Conservation (phyloP, 1,284 basidiomycete species). For the Wolfiporia cocos region DNA sequence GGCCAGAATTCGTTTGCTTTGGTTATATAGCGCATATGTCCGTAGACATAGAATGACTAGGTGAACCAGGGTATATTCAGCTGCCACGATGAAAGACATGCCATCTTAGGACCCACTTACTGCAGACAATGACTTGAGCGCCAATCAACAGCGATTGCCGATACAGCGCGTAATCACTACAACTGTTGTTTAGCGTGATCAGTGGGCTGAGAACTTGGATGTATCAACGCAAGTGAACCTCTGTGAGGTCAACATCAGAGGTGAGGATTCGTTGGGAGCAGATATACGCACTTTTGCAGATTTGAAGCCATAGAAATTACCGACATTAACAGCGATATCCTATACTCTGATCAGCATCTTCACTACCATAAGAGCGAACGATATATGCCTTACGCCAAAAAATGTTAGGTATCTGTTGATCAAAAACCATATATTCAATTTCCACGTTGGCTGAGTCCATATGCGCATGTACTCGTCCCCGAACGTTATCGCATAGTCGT, state of each 20-base stretch:
- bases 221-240: constrained; percentile 10
- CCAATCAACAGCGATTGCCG: constrained; percentile 22
- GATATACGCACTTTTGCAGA: constrained; percentile 12
- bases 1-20: constrained; percentile 15
- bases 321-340: constrained; percentile 23
- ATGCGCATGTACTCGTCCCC: constrained; percentile 19
- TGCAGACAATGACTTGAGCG: constrained; percentile 23
- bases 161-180: constrained; percentile 22
- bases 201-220: background rate
- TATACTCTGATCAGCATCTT: constrained; percentile 4
- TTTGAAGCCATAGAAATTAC: constrained; percentile 20
- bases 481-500: constrained; percentile 24
- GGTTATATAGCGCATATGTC: constrained; percentile 22
- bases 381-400: constrained; percentile 17
- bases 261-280: no score
- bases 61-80: background rate
- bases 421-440: constrained; percentile 16
- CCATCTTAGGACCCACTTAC: constrained; percentile 17
- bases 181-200: constrained; percentile 9
- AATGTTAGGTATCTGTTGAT: constrained; percentile 25
- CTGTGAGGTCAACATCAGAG: constrained; percentile 8
- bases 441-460: constrained; percentile 18
- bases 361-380: background rate
- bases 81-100: no score
- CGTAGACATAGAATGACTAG: constrained; percentile 21